phyloP scores from a whole-genome alignment of 2,329 filamentous ascomycete genomes.

The Sporothrix curviconia region DNA sequence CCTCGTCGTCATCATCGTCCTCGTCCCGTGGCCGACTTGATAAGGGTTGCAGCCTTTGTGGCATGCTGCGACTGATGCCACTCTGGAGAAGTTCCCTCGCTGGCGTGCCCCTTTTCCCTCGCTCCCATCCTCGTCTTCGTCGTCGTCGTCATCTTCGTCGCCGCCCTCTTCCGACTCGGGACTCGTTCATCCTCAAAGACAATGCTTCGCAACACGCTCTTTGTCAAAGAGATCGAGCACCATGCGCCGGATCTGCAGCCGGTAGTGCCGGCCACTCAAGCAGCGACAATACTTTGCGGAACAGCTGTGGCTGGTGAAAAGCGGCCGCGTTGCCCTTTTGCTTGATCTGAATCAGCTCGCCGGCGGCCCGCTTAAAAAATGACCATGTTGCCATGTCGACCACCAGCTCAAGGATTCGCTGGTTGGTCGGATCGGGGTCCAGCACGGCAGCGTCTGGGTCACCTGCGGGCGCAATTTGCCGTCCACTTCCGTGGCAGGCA shows the following conservation, averaged over 20 bases:
- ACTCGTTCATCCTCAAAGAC: constrained; percentile 66
- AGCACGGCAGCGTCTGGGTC: constrained; percentile 30
- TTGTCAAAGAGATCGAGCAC: constrained; percentile 93
- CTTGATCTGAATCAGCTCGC: constrained; percentile 75
- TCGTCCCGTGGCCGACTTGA: no score
- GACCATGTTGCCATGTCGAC: constrained; percentile 87
- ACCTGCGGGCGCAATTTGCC: constrained; percentile 20
- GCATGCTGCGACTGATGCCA: no score
- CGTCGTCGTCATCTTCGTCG: constrained; percentile 24
- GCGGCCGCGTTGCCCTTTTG: constrained; percentile 64
- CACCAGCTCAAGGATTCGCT: constrained; percentile 77
- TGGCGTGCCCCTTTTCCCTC: constrained; percentile 16
- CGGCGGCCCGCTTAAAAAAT: constrained; percentile 80
- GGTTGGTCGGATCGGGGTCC: constrained; percentile 46
- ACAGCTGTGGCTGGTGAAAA: constrained; percentile 71
- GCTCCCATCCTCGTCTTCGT: constrained; percentile 16
- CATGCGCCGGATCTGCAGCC: constrained; percentile 78
- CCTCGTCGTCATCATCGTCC: not conserved
- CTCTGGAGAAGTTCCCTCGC: no score
- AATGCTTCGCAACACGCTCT: constrained; percentile 74
- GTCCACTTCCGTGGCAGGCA: constrained; percentile 32
- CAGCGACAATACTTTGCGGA: constrained; percentile 76
- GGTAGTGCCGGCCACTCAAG: constrained; percentile 86
- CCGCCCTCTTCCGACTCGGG: constrained; percentile 22
- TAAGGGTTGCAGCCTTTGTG: no score